These are phyloP conservation scores for Macrophomina phaseolina DNA, from an alignment of 2,329 filamentous ascomycete species.

Conservation along the genomic window DNA sequence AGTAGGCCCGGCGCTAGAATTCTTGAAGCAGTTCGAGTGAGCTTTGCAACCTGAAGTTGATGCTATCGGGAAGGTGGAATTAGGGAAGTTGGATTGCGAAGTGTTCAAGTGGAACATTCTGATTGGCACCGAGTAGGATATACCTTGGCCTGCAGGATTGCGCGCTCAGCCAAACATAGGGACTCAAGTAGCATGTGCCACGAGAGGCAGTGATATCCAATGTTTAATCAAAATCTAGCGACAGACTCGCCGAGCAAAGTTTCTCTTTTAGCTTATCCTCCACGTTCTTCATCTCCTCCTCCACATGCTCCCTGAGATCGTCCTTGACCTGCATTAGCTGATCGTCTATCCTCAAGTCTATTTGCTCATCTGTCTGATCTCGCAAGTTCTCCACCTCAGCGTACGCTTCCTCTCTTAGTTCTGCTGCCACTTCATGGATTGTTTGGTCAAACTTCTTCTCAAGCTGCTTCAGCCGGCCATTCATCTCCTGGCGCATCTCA, in stretches of 20 bases:
- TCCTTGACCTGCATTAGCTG: not conserved
- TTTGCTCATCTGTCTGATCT: not conserved
- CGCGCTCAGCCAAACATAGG: not conserved
- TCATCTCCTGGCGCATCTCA: slow-evolving; percentile 3
- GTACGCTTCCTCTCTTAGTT: not conserved
- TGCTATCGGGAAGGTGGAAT: no score
- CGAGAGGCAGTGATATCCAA: no score
- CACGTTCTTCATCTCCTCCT: slow-evolving; percentile 10
- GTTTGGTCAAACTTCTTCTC: not conserved
- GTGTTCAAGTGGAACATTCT: no score
- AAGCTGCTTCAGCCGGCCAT: not conserved
- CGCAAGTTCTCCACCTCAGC: not conserved
- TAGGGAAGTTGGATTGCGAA: no score
- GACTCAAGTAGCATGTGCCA: no score
- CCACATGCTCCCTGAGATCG: not conserved
- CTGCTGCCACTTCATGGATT: not conserved
- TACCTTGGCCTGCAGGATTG: no score
- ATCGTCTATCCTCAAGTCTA: not conserved
- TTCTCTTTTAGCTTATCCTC: slow-evolving; percentile 13
- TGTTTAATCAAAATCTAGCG: not conserved
- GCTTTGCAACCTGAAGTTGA: not conserved
- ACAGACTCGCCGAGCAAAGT: not conserved
- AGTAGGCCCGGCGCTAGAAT: slow-evolving; percentile 36
- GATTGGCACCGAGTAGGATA: no score
- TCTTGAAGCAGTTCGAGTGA: slow-evolving; percentile 35